phyloP scores from a whole-genome alignment of 495 filamentous ascomycete species.

The Penicillium coffeae region DNA sequence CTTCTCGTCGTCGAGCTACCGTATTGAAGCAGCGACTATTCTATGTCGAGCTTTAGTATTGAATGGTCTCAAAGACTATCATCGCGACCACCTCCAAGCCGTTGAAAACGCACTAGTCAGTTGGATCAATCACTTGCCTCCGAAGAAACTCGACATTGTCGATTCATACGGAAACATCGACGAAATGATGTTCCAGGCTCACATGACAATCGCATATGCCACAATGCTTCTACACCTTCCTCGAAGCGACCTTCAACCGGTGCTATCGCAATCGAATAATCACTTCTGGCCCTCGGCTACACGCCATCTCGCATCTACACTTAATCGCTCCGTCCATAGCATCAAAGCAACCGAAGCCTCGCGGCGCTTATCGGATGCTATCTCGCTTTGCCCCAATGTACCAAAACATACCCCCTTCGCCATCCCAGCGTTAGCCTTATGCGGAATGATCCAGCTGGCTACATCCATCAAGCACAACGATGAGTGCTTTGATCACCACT shows the following conservation, averaged over 20 bases:
- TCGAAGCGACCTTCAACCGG: conserved; percentile 35
- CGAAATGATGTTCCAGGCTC: conserved; percentile 46
- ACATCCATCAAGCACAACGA: conserved; percentile 33
- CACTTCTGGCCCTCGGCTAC: conserved; percentile 26
- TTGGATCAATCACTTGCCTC: conserved; percentile 42
- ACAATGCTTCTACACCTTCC: conserved; percentile 42
- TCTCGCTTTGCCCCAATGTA: conserved; percentile 37
- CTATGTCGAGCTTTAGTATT: conserved; percentile 35
- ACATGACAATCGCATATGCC: conserved; percentile 37
- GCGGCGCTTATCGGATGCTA: conserved; percentile 32
- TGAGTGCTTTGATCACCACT: conserved; percentile 41
- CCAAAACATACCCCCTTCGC: conserved; percentile 37
- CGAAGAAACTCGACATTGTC: conserved; percentile 40
- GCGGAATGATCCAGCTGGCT: conserved; percentile 38
- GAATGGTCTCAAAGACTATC: conserved; percentile 32
- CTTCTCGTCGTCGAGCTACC: conserved; percentile 42
- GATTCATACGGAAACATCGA: conserved; percentile 43
- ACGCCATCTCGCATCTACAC: conserved; percentile 33
- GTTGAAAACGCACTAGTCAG: conserved; percentile 44
- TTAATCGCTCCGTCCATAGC: conserved; percentile 36
- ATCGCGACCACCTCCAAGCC: conserved; percentile 41
- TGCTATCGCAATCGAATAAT: conserved; percentile 22
- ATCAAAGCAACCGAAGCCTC: conserved; percentile 45
- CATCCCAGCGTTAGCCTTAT: conserved; percentile 30
- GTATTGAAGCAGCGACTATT: conserved; percentile 39